Conservation (phyloP, 306 rosid species). For the Fagus crenata region DNA sequence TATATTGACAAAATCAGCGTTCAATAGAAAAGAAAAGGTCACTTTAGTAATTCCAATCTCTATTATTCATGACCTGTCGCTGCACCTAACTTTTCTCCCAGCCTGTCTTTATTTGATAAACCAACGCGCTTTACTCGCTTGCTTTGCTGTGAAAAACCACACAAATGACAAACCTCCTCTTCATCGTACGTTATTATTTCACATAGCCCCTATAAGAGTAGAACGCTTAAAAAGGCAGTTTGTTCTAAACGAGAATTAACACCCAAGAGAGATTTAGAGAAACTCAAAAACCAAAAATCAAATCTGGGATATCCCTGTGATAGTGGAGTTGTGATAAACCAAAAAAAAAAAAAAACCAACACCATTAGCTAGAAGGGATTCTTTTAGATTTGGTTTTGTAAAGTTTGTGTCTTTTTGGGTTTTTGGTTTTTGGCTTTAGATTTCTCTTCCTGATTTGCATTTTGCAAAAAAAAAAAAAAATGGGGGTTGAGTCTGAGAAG, state of each 20-base stretch:
- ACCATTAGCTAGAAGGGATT: no score
- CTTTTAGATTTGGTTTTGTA: no score
- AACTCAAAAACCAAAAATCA: not conserved
- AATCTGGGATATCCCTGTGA: not conserved
- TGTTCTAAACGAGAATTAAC: not conserved
- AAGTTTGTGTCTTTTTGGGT: no score
- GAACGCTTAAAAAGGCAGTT: not conserved
- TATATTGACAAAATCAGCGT: not conserved
- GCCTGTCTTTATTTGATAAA: not conserved
- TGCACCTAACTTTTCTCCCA: not conserved
- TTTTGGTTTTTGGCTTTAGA: not conserved
- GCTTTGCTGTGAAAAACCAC: not conserved
- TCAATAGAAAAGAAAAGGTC: not conserved
- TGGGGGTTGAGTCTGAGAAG: constrained; percentile 37
- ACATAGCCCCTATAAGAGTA: not conserved
- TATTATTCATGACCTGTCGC: not conserved
- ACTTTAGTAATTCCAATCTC: not conserved
- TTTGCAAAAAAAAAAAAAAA: not conserved
- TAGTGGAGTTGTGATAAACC: not conserved
- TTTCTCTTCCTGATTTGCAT: not conserved
- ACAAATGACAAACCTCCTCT: not conserved
- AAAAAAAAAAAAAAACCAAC: no score
- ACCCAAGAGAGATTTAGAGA: not conserved
- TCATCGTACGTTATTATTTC: not conserved
- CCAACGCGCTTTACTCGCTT: not conserved